Evolutionary conservation across 305 asterid species (phyloP), one percentile per base, ranked within the genome.

Genomic region (Euphrasia arctica): DNA sequence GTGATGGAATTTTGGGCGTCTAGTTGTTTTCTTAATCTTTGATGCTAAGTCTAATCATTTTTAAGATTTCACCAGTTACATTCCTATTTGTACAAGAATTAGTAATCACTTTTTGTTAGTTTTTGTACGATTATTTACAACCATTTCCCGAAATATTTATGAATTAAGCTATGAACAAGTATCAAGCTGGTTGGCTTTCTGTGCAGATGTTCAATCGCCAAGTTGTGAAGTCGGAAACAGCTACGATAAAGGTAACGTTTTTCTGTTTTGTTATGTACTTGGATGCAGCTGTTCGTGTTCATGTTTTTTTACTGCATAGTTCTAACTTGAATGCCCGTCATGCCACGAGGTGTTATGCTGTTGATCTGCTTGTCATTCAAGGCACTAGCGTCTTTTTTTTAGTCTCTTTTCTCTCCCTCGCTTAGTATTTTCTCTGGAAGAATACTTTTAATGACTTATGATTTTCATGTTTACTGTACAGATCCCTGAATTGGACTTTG

Each of bases 401-500:
- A 15, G 54, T n/a, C 4, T 11, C 47, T 45, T 59, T 25, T 54
- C 5, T 9, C 4, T 43, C 11, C 59, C 2, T 2, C 12, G 54
- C 3, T 25, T 5, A 25, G 50, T 69, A 31, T 54, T 59, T 58
- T 11, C 48, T 28, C 41, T 39, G 63, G 4, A 4, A 3, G 47
- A 63, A 12, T 36, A 14, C 58, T 13, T 70, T 48, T 14, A 15
- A 3, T 28, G 56, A 34, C 7, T 9, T 67, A 59, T 36, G 50
- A 58, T 41, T 67, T 50, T 51, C 64, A 58, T 71, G 62, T 72
- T 72, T 60, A 52, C 70, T 71, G 27, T 76, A 67, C 84, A 93
- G 99, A 85, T 94, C 51, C 97, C 97, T 50, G 95, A 90, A 69
- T 80, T 94, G 69, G 95, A 88, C 70, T 88, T 94, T 68, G 97